Conservation (phyloP, 2,329 filamentous ascomycete genomes). For the Onygena corvina region DNA sequence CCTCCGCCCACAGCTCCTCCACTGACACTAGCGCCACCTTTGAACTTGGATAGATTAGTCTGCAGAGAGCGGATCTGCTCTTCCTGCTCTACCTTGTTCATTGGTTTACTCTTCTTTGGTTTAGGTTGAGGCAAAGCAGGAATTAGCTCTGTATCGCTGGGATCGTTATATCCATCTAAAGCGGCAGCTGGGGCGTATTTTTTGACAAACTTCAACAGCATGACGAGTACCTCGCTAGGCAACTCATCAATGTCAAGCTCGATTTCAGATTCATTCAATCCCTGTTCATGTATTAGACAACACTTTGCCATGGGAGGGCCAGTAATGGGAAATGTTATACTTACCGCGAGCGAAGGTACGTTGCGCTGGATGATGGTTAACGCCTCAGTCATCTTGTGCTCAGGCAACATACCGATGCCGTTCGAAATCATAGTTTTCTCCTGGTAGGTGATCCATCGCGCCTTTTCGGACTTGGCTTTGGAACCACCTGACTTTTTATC, state of each 20-base stretch:
- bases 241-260: conserved; percentile 40
- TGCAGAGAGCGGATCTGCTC: conserved; percentile 39
- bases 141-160: conserved; percentile 21
- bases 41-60: conserved; percentile 36
- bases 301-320: neutral
- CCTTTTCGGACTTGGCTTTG: conserved; percentile 37
- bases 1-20: conserved; percentile 7
- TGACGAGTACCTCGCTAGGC: conserved; percentile 35
- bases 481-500: conserved; percentile 36
- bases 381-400: conserved; percentile 63
- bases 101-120: conserved; percentile 42
- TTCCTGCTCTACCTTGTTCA: conserved; percentile 42
- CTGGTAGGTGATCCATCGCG: conserved; percentile 56
- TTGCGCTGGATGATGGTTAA: conserved; percentile 86
- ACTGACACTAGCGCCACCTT: conserved; percentile 29
- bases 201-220: conserved; percentile 38
- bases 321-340: conserved; percentile 12
- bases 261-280: conserved; percentile 37
- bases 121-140: conserved; percentile 30
- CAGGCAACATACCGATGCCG: conserved; percentile 69
- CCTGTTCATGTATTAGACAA: conserved; percentile 17
- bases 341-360: conserved; percentile 55
- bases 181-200: conserved; percentile 35
- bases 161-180: conserved; percentile 30
- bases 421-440: conserved; percentile 89